Evolutionary conservation across 768 basidiomycete species (phyloP).

Genomic region (Lactarius pseudohatsudake): DNA sequence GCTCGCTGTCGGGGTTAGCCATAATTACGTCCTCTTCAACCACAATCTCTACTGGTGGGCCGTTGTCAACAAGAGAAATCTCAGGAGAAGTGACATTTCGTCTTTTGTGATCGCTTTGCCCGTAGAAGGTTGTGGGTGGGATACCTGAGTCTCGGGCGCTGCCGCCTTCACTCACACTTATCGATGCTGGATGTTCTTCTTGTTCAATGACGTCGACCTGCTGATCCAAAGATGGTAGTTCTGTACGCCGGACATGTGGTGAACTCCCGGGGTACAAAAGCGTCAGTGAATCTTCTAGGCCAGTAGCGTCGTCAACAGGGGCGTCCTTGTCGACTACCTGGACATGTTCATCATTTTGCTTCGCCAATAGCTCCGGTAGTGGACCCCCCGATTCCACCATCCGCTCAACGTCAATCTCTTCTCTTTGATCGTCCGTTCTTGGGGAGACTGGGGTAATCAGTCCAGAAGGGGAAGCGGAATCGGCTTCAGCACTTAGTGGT

Average conservation of each 20-base stretch:
- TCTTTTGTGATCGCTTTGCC: slow-evolving; percentile 4
- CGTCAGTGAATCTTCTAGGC: slow-evolving; percentile 3
- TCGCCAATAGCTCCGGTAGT: background rate
- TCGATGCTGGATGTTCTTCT: background rate
- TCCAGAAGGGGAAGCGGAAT: slow-evolving; percentile 5
- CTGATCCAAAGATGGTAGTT: background rate
- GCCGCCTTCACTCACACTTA: background rate
- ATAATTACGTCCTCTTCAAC: slow-evolving; percentile 11
- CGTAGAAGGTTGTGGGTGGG: slow-evolving; percentile 18
- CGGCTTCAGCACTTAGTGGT: slow-evolving; percentile 1
- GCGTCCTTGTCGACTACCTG: background rate
- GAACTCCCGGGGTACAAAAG: slow-evolving; percentile 18
- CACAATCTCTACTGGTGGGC: slow-evolving; percentile 15
- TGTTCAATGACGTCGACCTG: slow-evolving; percentile 3
- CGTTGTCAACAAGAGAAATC: background rate
- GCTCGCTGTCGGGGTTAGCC: slow-evolving; percentile 21
- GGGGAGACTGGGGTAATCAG: slow-evolving; percentile 14
- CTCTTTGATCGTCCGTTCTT: slow-evolving; percentile 21
- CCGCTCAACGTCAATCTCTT: slow-evolving; percentile 25
- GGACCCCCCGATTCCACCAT: slow-evolving; percentile 21
- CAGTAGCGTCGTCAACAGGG: background rate
- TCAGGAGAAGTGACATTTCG: background rate
- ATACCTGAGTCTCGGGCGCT: slow-evolving; percentile 10
- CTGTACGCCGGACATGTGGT: background rate
- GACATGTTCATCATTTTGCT: slow-evolving; percentile 7